phyloP scores from a whole-genome alignment of 2,329 filamentous ascomycete species.

The Diaporthe sp. region DNA sequence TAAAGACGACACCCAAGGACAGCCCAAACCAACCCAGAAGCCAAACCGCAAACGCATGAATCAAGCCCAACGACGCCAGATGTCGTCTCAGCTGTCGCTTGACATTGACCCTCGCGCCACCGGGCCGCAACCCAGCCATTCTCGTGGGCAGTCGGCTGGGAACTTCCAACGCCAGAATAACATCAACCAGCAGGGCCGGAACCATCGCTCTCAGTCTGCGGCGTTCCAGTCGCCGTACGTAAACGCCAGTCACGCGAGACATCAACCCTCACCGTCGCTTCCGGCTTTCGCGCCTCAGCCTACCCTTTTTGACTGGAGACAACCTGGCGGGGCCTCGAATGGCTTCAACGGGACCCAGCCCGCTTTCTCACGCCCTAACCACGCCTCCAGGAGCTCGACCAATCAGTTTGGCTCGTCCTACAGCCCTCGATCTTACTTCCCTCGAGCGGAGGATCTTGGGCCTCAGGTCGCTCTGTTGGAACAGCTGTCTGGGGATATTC shows the following conservation, averaged over 20 bases:
- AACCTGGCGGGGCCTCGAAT: slow-evolving; percentile 41
- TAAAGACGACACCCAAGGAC: slow-evolving; percentile 12
- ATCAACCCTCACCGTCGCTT: slow-evolving; percentile 52
- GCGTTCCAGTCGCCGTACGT: slow-evolving; percentile 49
- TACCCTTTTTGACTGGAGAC: slow-evolving; percentile 49
- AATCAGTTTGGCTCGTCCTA: slow-evolving; percentile 42
- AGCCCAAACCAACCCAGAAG: slow-evolving; percentile 46
- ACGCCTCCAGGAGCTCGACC: slow-evolving; percentile 31
- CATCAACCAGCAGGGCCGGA: slow-evolving; percentile 46
- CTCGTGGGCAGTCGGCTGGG: slow-evolving; percentile 49
- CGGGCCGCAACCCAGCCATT: slow-evolving; percentile 48
- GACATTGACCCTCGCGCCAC: slow-evolving; percentile 63
- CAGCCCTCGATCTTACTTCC: slow-evolving; percentile 49
- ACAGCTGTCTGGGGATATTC: slow-evolving; percentile 60
- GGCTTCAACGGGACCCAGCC: slow-evolving; percentile 39
- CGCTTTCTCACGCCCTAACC: slow-evolving; percentile 41
- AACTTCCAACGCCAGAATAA: slow-evolving; percentile 49
- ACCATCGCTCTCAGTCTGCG: slow-evolving; percentile 52
- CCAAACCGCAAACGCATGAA: slow-evolving; percentile 67
- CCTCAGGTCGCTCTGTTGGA: slow-evolving; percentile 65
- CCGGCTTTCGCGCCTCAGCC: slow-evolving; percentile 46
- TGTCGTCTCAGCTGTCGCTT: slow-evolving; percentile 71
- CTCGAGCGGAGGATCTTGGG: slow-evolving; percentile 61
- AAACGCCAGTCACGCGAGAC: slow-evolving; percentile 46
- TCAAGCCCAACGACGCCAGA: slow-evolving; percentile 74